Evolutionary conservation across 139 green algal species (phyloP), one percentile per base, ranked within the genome.

Genomic region (Raphidocelis subcapitata): DNA sequence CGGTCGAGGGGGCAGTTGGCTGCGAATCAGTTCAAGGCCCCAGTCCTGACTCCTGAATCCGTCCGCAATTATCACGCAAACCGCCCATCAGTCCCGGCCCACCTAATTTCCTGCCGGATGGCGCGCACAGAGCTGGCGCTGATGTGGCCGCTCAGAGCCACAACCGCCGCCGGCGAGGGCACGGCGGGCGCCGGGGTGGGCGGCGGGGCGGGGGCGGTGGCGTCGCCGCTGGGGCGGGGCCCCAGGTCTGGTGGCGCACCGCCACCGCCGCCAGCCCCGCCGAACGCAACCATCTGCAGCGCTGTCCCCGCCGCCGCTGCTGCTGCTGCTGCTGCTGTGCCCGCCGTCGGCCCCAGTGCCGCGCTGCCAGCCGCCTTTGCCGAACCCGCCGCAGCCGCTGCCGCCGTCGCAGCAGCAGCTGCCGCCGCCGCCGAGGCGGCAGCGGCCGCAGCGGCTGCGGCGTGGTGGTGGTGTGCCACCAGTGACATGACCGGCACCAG

Each of bases 401-500:
- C 36, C 26, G 52, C 20, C 29, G 33, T 29, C 3, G 23, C 31
- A 5, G 41, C 8, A 36, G 35, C 51, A 21, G 67, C 54, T 55
- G 55, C 1, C 29, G n/a, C 51, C 29, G 51, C n/a, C 47, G 67
- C 35, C 29, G 59, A 21, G n/a, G n/a, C 55, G 4, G 55, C 1
- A 24, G n/a, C 51, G 32, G 67, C 36, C 52, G 67, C 35, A 41
- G 59, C 35, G 23, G n/a, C 68, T 5, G 69, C 33, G 33, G 10
- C 57, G 31, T 71, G 66, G 63, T 77, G 26, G 66, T 28, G 4
- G 67, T 85, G 36, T 79, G 69, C 62, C 18, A 76, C 44, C 21
- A 77, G 31, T 16, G 61, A 70, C 71, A 84, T 76, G 32, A 87
- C 62, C 8, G 74, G 81, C 69, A 94, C 82, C 32, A 94, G 67